Conservation (phyloP, 441 rosid species). For the Brassica hybrid region DNA sequence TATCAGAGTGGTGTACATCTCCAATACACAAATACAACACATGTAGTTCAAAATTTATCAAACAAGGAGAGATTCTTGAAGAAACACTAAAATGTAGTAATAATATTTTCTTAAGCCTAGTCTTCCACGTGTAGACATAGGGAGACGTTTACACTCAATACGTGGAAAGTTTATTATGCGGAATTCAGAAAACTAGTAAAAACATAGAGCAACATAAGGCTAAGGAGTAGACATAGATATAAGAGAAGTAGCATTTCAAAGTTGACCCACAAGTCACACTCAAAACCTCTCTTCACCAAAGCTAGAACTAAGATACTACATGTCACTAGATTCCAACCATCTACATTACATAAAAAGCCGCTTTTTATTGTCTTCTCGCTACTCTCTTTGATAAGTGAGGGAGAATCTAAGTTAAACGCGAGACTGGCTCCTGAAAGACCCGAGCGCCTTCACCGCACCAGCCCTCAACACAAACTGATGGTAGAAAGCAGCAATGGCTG, state of each 20-base stretch:
- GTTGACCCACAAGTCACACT: constrained; percentile 1
- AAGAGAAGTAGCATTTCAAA: constrained; percentile 27
- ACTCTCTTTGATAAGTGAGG: constrained; percentile 35
- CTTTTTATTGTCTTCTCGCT: constrained; percentile 17
- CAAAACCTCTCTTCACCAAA: constrained; percentile 31
- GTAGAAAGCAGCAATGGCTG: no score
- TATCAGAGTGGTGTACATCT: no score
- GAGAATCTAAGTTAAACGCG: constrained; percentile 39
- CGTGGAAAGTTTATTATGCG: constrained; percentile 1
- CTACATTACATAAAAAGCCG: background rate
- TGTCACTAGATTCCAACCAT: no score
- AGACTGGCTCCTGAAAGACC: constrained; percentile 87
- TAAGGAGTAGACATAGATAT: constrained; percentile 8
- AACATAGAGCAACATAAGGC: background rate
- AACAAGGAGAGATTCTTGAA: no score
- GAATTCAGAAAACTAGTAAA: background rate
- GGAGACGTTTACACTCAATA: background rate
- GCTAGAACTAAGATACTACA: constrained; percentile 27
- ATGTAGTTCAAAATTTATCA: no score
- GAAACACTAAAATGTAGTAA: no score
- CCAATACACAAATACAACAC: no score
- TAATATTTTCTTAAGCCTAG: background rate
- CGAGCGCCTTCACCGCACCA: constrained; percentile 78
- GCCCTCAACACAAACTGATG: constrained; percentile 77
- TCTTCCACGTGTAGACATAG: background rate